Base-by-base conservation (phyloP, 1,139 yeast species). In the Sugiyamaella castrensis region DNA sequence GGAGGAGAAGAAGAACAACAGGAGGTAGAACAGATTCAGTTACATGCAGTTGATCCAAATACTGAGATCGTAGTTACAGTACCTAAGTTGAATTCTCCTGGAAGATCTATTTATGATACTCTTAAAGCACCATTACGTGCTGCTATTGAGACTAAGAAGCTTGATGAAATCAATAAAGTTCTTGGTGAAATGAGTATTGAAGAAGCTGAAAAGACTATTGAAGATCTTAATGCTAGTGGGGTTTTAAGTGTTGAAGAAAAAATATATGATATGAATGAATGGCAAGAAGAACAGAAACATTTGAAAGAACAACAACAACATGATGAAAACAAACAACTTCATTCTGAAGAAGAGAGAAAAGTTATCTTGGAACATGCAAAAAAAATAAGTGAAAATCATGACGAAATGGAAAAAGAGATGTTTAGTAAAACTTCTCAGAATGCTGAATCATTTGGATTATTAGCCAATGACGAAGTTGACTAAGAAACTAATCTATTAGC, bases 11-110 rank as follows among this genome's bases (percentile, higher is more conserved):
- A 63, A 26, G 71, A 60, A 10, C 72, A 67, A 37, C 72, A 60
- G 11, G 70, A 65, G 30, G 92, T 82, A 56, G 94, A 86, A 47
- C 80, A 82, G 56, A 89, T 92, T 57, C 98, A 92, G 68, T 73
- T 92, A 61, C 86, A 87, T 61, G 82, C 96, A 0, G 78, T 91
- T 47, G 98, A 92, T 68, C 96, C 94, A 32, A 78, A 81, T 53
- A 79, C 92, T 1, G 83, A 86, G 66, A 74, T 92, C 43, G 74
- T 80, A 46, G 91, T 92, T 13, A 77, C 75, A 49, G 72, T 89
- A 15, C 98, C 98, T 2, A 71, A 73, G 5, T 27, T 55, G 71
- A 73, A 51, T 68, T 69, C 7, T 74, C 82, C 2, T 54, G 58
- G 40, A 7, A 32, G 44, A 11, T 32, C 39, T 11, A 80, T 80